Evolutionary conservation across 768 basidiomycete genomes (phyloP).

Genomic region (Sistotremastrum suecicum): DNA sequence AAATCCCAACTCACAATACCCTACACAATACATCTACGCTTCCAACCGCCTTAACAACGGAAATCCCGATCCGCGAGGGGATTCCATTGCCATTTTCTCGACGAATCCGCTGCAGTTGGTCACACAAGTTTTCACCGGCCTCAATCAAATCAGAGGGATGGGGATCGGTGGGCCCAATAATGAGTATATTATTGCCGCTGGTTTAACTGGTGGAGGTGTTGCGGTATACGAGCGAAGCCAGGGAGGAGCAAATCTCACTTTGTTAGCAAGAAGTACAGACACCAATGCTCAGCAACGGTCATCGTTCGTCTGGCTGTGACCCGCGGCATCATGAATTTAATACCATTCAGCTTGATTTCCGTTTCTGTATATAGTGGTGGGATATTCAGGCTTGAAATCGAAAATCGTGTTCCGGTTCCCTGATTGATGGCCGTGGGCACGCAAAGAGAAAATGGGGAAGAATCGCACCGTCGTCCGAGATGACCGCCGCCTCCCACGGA

Average conservation of each 20-base stretch:
- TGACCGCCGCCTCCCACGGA: no score
- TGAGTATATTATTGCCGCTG: constrained; percentile 41
- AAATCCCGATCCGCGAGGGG: constrained; percentile 35
- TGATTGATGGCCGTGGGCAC: no score
- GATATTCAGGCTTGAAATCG: no score
- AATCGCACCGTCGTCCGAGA: no score
- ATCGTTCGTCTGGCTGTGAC: no score
- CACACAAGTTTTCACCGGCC: constrained; percentile 47
- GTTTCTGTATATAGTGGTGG: no score
- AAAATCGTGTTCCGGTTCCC: no score
- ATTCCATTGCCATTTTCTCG: constrained; percentile 49
- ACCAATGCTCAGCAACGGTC: no score
- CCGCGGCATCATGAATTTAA: no score
- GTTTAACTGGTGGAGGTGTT: constrained; percentile 41
- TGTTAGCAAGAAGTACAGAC: constrained; percentile 39
- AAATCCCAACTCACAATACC: constrained; percentile 28
- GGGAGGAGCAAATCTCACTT: constrained; percentile 34
- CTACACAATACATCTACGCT: constrained; percentile 42
- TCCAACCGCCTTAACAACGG: constrained; percentile 49
- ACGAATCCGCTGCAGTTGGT: constrained; percentile 25
- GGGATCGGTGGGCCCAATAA: constrained; percentile 37
- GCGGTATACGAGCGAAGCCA: constrained; percentile 41
- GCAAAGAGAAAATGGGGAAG: no score
- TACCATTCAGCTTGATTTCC: no score
- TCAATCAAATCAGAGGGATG: constrained; percentile 56